Evolutionary conservation across 495 filamentous ascomycete genomes (phyloP).

Genomic region (Annulohypoxylon nitens): DNA sequence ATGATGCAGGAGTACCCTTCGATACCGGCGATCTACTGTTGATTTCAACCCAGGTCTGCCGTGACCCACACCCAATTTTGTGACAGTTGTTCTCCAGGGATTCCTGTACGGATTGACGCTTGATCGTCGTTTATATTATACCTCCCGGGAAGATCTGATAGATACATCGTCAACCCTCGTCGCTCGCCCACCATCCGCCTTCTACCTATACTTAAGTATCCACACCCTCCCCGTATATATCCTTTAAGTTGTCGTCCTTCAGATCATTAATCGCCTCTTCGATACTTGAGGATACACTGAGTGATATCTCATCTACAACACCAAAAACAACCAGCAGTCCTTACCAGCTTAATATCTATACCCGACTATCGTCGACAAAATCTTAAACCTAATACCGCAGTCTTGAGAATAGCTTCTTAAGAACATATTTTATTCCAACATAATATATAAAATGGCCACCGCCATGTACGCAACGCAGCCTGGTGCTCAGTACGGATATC

Average conservation of each 20-base stretch:
- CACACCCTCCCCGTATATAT: conserved; percentile 54
- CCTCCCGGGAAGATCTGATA: conserved; percentile 64
- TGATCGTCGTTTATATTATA: conserved; percentile 60
- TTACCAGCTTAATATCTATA: conserved; percentile 30
- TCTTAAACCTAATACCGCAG: conserved; percentile 40
- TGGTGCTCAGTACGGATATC: conserved; percentile 62
- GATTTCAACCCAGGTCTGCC: conserved; percentile 62
- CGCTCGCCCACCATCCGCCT: conserved; percentile 56
- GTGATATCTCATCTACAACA: conserved; percentile 26
- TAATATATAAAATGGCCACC: conserved; percentile 55
- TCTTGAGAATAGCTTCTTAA: conserved; percentile 36
- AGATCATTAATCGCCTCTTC: conserved; percentile 47
- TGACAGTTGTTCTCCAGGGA: conserved; percentile 64
- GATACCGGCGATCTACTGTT: conserved; percentile 61
- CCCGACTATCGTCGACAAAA: conserved; percentile 41
- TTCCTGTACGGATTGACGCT: conserved; percentile 62
- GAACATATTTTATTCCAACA: conserved; percentile 32
- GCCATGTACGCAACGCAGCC: conserved; percentile 61
- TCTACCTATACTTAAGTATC: conserved; percentile 65
- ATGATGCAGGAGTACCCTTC: conserved; percentile 59
- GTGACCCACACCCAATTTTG: conserved; percentile 65
- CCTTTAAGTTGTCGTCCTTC: conserved; percentile 41
- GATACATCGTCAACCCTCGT: conserved; percentile 58
- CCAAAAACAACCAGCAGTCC: background rate
- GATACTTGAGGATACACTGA: conserved; percentile 32